phyloP scores from a whole-genome alignment of 352 stramenopile genomes.

The Blastocystis sp. region DNA sequence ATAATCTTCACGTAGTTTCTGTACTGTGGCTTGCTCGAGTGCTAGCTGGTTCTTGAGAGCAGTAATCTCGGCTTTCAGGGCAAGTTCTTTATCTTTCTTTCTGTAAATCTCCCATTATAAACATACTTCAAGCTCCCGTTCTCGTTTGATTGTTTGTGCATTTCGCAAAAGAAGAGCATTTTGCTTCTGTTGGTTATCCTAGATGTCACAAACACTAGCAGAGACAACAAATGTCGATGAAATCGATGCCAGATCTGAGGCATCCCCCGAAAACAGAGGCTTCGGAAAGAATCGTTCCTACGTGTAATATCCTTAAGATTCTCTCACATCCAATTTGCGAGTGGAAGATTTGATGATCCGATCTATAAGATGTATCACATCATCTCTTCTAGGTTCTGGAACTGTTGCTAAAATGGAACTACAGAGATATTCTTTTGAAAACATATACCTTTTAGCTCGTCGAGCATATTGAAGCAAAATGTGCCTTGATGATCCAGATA shows the following conservation, averaged over 20 bases:
- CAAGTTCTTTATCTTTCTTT: not conserved
- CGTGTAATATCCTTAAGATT: not conserved
- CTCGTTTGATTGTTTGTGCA: not conserved
- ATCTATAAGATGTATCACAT: not conserved
- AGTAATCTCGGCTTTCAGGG: not conserved
- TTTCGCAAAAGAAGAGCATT: not conserved
- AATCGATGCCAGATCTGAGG: not conserved
- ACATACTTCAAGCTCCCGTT: not conserved
- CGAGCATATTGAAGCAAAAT: not conserved
- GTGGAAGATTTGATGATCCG: constrained; percentile 9
- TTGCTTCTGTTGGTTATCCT: constrained; percentile 38
- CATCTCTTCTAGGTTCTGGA: constrained; percentile 13
- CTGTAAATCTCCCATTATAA: not conserved
- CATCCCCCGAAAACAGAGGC: not conserved
- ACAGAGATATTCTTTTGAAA: not conserved
- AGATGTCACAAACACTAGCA: not conserved
- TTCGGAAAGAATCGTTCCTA: constrained; percentile 52
- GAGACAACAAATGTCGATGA: not conserved
- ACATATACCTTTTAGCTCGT: constrained; percentile 16
- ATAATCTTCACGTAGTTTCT: not conserved
- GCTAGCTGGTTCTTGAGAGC: not conserved
- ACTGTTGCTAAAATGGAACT: not conserved
- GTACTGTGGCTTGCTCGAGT: not conserved
- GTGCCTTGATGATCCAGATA: not conserved
- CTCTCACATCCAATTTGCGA: not conserved